Evolutionary conservation across 805 yeast species (phyloP).

Genomic region (Ogataea saltuana): DNA sequence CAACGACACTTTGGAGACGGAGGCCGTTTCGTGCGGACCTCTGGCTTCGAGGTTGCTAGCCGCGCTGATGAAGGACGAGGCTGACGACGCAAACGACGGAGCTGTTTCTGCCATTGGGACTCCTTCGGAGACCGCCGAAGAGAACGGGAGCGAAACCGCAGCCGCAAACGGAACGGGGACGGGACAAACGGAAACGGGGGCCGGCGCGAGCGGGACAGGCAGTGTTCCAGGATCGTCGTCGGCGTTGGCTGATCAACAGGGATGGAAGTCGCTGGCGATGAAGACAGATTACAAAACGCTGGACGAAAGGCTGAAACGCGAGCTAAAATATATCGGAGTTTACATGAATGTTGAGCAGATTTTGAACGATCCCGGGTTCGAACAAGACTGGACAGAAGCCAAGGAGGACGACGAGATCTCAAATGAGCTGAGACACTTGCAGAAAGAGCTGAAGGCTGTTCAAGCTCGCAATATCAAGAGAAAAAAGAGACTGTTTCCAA

Average conservation of each 20-base stretch:
- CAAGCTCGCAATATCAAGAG: constrained; percentile 65
- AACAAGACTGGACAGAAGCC: constrained; percentile 72
- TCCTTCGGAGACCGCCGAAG: constrained; percentile 13
- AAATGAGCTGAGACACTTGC: constrained; percentile 75
- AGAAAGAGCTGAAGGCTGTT: constrained; percentile 62
- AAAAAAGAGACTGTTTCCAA: constrained; percentile 64
- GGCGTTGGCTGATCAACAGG: constrained; percentile 42
- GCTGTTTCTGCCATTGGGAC: constrained; percentile 19
- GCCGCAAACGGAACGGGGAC: no score
- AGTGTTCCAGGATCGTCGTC: constrained; percentile 18
- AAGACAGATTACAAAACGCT: constrained; percentile 72
- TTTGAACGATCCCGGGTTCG: constrained; percentile 38
- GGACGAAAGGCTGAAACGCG: constrained; percentile 86
- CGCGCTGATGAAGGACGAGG: constrained; percentile 62
- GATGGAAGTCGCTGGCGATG: constrained; percentile 47
- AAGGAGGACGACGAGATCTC: constrained; percentile 95
- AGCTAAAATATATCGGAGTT: constrained; percentile 86
- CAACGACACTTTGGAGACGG: constrained; percentile 68
- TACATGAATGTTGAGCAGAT: constrained; percentile 61
- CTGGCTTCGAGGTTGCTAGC: constrained; percentile 78
- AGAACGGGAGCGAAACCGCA: constrained; percentile 3
- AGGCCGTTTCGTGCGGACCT: constrained; percentile 87
- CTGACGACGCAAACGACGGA: constrained; percentile 27
- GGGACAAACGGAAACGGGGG: no score
- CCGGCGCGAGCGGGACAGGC: background rate